Percentiles rank a stretch among this genome's conserved stretches.
Conservation (phyloP, 805 yeast species). For the Blastobotrys chiropterorum region DNA sequence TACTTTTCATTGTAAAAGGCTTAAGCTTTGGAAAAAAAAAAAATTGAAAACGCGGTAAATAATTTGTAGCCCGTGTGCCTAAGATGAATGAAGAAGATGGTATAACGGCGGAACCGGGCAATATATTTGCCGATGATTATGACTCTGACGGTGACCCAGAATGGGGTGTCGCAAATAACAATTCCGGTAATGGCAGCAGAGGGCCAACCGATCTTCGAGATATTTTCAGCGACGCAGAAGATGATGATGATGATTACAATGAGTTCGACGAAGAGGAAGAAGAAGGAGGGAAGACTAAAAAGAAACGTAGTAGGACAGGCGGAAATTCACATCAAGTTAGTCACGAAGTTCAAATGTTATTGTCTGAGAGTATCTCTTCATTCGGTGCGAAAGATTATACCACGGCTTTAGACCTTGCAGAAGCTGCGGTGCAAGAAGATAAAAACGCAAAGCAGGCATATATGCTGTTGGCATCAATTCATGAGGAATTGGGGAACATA, state of each 20-base stretch:
- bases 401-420: constrained; percentile 26
- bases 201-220: constrained; percentile 15
- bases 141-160: background rate
- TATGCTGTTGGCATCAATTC: constrained; percentile 35
- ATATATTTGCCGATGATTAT: background rate
- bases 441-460: constrained; percentile 27
- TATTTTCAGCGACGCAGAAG: constrained; percentile 27
- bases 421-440: constrained; percentile 28
- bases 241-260: constrained; percentile 14
- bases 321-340: background rate
- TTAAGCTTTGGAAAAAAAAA: background rate
- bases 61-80: too few relatives aligned
- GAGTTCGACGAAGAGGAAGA: constrained; percentile 4
- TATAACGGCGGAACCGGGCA: background rate
- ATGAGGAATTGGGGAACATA: constrained; percentile 40
- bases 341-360: constrained; percentile 62
- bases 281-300: constrained; percentile 1
- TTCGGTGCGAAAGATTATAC: constrained; percentile 51
- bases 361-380: constrained; percentile 74
- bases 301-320: background rate
- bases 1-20: too few relatives aligned
- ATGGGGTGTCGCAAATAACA: background rate
- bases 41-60: too few relatives aligned
- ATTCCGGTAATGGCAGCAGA: background rate
- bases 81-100: background rate